Conservation (phyloP, 805 yeast species). For the Maudiozyma turicensis region DNA sequence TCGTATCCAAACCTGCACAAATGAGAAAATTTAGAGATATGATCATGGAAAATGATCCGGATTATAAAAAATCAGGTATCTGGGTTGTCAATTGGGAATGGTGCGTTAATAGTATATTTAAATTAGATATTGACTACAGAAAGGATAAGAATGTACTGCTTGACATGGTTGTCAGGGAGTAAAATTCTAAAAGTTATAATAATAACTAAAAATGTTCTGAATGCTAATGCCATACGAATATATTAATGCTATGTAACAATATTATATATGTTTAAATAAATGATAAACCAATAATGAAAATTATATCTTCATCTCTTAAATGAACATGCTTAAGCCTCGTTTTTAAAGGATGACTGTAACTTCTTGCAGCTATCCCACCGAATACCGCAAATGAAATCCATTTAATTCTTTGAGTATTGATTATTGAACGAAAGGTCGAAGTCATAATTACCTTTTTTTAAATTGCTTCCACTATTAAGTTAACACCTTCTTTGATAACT, state of each 20-base stretch:
- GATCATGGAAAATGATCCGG: background rate
- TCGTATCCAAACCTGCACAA: slow-evolving; percentile 21
- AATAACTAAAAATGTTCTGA: background rate
- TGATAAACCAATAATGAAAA: background rate
- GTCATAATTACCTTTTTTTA: too few species aligned
- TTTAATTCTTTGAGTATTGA: background rate
- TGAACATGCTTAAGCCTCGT: background rate
- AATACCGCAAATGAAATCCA: background rate
- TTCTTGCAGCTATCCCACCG: background rate
- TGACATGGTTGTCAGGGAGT: background rate
- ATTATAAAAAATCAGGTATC: slow-evolving; percentile 4
- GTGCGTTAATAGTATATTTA: slow-evolving; percentile 25
- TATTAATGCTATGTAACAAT: background rate
- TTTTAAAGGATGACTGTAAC: background rate
- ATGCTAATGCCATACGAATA: background rate
- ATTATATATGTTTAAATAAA: background rate
- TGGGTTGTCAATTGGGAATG: slow-evolving; percentile 29
- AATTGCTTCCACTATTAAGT: too few species aligned
- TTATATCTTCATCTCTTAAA: background rate
- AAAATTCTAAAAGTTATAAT: background rate
- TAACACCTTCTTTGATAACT: too few species aligned
- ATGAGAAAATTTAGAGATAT: slow-evolving; percentile 19
- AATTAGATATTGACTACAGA: slow-evolving; percentile 12
- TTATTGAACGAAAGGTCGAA: background rate
- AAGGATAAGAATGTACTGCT: background rate